Percentiles rank a stretch among this genome's conserved stretches.
These are phyloP conservation scores for Paratinospora sagittata DNA, from an alignment of 164 flowering plant genomes.

Conservation along the genomic window DNA sequence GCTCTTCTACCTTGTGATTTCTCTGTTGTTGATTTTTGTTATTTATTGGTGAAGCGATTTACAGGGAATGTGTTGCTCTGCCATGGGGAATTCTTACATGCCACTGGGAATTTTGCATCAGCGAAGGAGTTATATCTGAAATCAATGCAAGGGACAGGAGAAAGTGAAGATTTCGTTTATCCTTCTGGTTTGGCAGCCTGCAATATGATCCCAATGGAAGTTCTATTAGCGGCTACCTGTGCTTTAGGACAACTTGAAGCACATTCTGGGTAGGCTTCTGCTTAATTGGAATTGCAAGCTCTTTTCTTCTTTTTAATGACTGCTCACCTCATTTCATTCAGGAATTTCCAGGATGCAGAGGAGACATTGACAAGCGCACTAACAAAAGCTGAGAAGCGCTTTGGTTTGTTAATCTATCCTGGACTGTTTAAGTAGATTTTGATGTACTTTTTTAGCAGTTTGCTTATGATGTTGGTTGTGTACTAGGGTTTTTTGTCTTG, in stretches of 20 bases:
- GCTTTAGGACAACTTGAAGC: constrained; percentile 82
- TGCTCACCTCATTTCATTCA: constrained; percentile 16
- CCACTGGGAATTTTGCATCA: constrained; percentile 35
- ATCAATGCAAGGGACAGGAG: constrained; percentile 37
- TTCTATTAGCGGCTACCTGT: constrained; percentile 66
- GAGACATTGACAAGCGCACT: constrained; percentile 67
- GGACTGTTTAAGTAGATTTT: not conserved
- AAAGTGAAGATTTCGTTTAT: constrained; percentile 31
- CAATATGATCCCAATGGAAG: constrained; percentile 62
- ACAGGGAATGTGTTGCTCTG: constrained; percentile 65
- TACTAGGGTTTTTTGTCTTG: constrained; percentile 10
- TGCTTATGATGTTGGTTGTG: not conserved
- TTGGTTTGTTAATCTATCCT: constrained; percentile 47
- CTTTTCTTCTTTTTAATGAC: not conserved
- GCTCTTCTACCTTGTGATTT: not conserved
- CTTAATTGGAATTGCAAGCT: not conserved
- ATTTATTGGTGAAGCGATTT: constrained; percentile 6
- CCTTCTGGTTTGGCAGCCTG: constrained; percentile 44
- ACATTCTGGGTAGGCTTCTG: constrained; percentile 58
- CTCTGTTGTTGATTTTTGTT: not conserved
- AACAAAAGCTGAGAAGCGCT: constrained; percentile 61
- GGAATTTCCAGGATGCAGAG: constrained; percentile 81
- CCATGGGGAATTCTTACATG: constrained; percentile 68
- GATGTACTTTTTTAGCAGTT: not conserved
- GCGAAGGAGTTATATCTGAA: constrained; percentile 71